Percentiles rank a stretch among this genome's conserved stretches.
phyloP scores from a whole-genome alignment of 140 eudicot genomes.

The Flaveria floridana region DNA sequence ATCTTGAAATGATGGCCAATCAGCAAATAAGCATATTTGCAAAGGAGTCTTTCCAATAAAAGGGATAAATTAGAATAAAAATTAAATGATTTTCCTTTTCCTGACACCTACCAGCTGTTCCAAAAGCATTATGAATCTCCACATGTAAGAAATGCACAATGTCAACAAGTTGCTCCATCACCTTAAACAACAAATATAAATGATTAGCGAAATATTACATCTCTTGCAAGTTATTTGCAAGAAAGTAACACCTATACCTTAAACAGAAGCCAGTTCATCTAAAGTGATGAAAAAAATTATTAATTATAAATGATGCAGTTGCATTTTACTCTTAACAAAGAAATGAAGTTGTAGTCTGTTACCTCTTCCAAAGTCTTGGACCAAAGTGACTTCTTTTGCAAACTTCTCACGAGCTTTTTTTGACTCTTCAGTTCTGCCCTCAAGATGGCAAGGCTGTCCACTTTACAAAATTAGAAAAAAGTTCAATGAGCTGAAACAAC shows the following conservation, averaged over 20 bases:
- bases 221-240: conserved; percentile 11
- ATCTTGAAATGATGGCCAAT: background rate
- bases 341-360: conserved; percentile 25
- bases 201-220: background rate
- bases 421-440: conserved; percentile 90
- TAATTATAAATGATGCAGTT: background rate
- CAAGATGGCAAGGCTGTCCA: conserved; percentile 77
- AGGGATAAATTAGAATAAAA: background rate
- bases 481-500: conserved; percentile 7
- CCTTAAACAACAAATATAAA: conserved; percentile 46
- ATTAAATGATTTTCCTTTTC: background rate
- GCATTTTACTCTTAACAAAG: background rate
- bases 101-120: conserved; percentile 59
- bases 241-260: conserved; percentile 13
- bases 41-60: background rate
- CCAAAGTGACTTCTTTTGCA: conserved; percentile 97
- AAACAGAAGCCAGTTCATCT: background rate
- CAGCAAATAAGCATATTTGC: background rate
- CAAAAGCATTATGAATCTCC: conserved; percentile 92
- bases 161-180: conserved; percentile 98
- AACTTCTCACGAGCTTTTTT: conserved; percentile 79
- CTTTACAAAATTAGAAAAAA: conserved; percentile 36
- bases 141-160: conserved; percentile 84
- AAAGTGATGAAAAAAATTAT: background rate
- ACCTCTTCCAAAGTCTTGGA: conserved; percentile 97